Conservation (phyloP, 768 basidiomycete species). For the Boletus sensibilis region DNA sequence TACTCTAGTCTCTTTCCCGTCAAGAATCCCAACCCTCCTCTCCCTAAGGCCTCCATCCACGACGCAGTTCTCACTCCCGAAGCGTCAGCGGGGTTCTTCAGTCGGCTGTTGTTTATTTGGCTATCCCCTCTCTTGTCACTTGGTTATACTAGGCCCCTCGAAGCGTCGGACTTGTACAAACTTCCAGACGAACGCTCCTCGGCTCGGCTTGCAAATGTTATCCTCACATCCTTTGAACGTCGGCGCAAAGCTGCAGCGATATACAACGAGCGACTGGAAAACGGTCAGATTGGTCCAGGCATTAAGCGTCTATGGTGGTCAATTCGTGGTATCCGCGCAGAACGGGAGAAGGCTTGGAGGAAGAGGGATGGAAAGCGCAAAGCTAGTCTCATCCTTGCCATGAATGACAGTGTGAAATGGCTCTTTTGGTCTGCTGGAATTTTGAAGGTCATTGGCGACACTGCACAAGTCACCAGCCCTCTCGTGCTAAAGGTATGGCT, state of each 20-base stretch:
- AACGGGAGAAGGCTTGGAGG: constrained; percentile 63
- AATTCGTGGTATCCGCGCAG: constrained; percentile 45
- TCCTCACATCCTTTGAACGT: constrained; percentile 62
- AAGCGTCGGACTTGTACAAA: constrained; percentile 78
- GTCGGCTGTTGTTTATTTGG: constrained; percentile 70
- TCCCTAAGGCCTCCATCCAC: constrained; percentile 53
- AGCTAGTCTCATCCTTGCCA: constrained; percentile 63
- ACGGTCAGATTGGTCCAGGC: constrained; percentile 61
- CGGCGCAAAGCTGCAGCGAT: constrained; percentile 55
- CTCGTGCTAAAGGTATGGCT: constrained; percentile 72
- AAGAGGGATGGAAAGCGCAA: constrained; percentile 58
- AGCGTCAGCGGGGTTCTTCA: constrained; percentile 56
- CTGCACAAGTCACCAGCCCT: constrained; percentile 70
- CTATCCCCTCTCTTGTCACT: constrained; percentile 66
- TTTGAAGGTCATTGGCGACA: constrained; percentile 61
- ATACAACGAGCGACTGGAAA: constrained; percentile 70
- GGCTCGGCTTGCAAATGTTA: constrained; percentile 56
- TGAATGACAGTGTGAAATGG: constrained; percentile 77
- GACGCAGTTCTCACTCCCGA: constrained; percentile 67
- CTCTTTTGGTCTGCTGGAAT: constrained; percentile 75
- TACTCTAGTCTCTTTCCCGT: constrained; percentile 10
- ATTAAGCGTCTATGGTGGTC: constrained; percentile 58
- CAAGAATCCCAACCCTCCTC: constrained; percentile 30
- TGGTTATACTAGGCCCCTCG: constrained; percentile 79
- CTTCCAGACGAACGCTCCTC: constrained; percentile 64